These are phyloP conservation scores for Neopestalotiopsis clavispora DNA, from an alignment of 2,329 filamentous ascomycete species.

Conservation along the genomic window DNA sequence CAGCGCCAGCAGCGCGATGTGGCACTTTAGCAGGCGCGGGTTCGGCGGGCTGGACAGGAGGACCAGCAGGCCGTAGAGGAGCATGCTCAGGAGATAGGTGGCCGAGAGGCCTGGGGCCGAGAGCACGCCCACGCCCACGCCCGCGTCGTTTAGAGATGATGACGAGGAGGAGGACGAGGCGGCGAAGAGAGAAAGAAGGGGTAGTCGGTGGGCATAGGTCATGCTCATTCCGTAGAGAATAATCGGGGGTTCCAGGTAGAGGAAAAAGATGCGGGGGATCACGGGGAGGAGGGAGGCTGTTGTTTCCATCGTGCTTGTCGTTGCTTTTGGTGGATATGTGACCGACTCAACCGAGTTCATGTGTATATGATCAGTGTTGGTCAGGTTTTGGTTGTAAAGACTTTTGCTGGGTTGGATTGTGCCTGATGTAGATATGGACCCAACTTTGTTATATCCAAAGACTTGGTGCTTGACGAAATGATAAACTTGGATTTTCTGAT, in stretches of 20 bases:
- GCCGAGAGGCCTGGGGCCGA: constrained; percentile 19
- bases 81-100: constrained; percentile 27
- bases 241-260: constrained; percentile 29
- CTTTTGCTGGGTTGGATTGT: too few relatives aligned
- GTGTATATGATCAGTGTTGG: too few relatives aligned
- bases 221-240: constrained; percentile 28
- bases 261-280: constrained; percentile 31
- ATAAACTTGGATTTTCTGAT: too few relatives aligned
- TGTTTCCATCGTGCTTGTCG: not conserved
- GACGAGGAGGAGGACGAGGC: not conserved
- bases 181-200: constrained; percentile 21
- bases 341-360: too few relatives aligned
- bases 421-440: too few relatives aligned
- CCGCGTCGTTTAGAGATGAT: not conserved
- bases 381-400: too few relatives aligned
- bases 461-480: too few relatives aligned
- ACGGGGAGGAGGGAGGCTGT: constrained; percentile 31
- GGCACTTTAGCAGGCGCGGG: constrained; percentile 24
- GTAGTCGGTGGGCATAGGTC: constrained; percentile 23
- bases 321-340: not conserved
- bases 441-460: too few relatives aligned
- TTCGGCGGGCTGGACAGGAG: constrained; percentile 28
- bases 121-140: not conserved
- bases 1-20: constrained; percentile 27
- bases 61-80: constrained; percentile 30